Conservation (phyloP, 2,329 filamentous ascomycete genomes). For the Tolypocladium endophyticum region DNA sequence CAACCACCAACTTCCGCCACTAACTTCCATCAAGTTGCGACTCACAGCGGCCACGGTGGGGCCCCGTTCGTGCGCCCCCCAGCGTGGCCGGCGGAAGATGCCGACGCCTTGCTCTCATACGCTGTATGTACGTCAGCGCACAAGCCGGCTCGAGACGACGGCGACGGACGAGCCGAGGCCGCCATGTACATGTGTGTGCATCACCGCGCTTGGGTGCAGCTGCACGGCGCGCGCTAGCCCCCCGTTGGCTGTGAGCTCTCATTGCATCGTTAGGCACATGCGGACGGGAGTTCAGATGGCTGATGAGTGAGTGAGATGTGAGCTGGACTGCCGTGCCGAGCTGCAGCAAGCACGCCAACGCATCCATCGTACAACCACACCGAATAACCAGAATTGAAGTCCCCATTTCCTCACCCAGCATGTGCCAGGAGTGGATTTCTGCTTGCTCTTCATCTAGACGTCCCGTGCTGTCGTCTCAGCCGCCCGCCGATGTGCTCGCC, state of each 20-base stretch:
- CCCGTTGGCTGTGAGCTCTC: too few species aligned
- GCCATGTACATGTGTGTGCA: not conserved
- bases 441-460: not conserved
- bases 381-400: too few species aligned
- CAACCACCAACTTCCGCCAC: too few species aligned
- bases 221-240: not conserved
- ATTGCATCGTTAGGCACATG: too few species aligned
- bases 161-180: not conserved
- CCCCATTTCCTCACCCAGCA: not conserved
- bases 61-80: too few species aligned
- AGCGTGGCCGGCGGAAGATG: not conserved
- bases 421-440: not conserved
- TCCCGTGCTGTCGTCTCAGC: not conserved
- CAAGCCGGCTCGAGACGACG: too few species aligned
- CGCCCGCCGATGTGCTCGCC: not conserved
- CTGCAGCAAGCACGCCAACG: not conserved
- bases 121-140: not conserved
- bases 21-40: too few species aligned
- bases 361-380: not conserved
- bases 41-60: too few species aligned
- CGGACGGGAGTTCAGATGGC: too few species aligned
- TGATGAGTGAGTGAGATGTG: too few species aligned
- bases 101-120: not conserved
- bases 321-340: not conserved
- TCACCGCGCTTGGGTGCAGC: not conserved